phyloP scores from a whole-genome alignment of 2,329 filamentous ascomycete species.

The Decorospora gaudefroyi region DNA sequence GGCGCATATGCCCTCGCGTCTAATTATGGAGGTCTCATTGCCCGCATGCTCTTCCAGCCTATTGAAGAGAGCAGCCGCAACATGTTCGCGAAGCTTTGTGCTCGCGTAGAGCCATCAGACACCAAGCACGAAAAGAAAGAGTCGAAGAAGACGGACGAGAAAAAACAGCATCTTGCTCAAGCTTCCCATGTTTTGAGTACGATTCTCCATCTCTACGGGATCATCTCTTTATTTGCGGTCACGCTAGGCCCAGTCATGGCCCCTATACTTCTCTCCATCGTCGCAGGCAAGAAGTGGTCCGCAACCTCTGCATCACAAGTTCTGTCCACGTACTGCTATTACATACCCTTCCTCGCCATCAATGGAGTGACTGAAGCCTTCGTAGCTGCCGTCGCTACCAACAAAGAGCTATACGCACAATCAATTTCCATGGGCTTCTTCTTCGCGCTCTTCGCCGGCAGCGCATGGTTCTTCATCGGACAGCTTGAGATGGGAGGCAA shows the following conservation, averaged over 20 bases:
- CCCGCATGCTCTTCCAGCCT: slow-evolving; percentile 88
- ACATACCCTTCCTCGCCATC: slow-evolving; percentile 87
- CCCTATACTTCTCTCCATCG: slow-evolving; percentile 70
- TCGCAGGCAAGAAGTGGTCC: slow-evolving; percentile 79
- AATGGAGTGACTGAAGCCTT: slow-evolving; percentile 94
- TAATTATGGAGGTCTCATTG: slow-evolving; percentile 87
- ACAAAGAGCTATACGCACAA: slow-evolving; percentile 74
- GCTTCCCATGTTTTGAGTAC: slow-evolving; percentile 60
- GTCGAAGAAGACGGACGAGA: slow-evolving; percentile 12
- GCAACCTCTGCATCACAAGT: slow-evolving; percentile 72
- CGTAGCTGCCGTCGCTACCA: slow-evolving; percentile 81
- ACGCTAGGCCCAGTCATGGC: slow-evolving; percentile 76
- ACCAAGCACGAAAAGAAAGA: slow-evolving; percentile 2
- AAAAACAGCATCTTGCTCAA: slow-evolving; percentile 42
- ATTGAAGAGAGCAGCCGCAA: slow-evolving; percentile 91
- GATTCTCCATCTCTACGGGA: slow-evolving; percentile 72
- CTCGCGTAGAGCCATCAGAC: slow-evolving; percentile 39
- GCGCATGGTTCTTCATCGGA: slow-evolving; percentile 76
- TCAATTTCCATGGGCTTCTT: slow-evolving; percentile 84
- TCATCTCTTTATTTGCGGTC: slow-evolving; percentile 71
- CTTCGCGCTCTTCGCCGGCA: slow-evolving; percentile 72
- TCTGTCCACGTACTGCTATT: slow-evolving; percentile 83
- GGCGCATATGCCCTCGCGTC: slow-evolving; percentile 91
- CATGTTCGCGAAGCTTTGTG: slow-evolving; percentile 82
- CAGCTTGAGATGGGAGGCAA: slow-evolving; percentile 71